Percentiles rank a stretch among this genome's conserved stretches.
Conservation (phyloP, 805 yeast species). For the Monosporozyma servazzii region DNA sequence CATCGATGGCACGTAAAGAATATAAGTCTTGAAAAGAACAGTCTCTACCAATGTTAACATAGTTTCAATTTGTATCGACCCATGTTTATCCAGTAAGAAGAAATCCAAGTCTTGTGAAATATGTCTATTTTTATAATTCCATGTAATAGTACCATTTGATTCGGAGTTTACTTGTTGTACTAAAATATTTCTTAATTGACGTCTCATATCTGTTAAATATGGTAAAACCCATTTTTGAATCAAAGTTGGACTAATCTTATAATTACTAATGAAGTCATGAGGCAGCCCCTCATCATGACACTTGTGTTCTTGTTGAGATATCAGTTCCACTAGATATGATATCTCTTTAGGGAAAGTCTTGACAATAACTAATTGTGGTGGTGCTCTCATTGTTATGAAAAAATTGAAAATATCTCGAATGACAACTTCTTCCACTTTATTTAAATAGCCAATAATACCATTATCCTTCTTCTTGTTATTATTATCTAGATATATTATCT, state of each 20-base stretch:
- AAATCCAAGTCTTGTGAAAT: conserved; percentile 21
- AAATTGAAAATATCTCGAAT: conserved; percentile 20
- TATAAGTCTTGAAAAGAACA: conserved; percentile 65
- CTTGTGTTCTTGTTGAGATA: conserved; percentile 12
- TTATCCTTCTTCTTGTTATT: neutral
- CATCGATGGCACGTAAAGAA: conserved; percentile 56
- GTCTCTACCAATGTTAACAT: conserved; percentile 56
- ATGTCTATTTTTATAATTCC: conserved; percentile 16
- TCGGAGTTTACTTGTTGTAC: conserved; percentile 5
- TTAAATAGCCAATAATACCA: neutral
- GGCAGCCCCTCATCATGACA: conserved; percentile 5
- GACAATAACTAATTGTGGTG: conserved; percentile 44
- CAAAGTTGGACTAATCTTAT: conserved; percentile 10
- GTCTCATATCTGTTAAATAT: conserved; percentile 41
- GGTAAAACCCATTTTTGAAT: conserved; percentile 29
- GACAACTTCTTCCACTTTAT: conserved; percentile 14
- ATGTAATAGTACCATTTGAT: conserved; percentile 8
- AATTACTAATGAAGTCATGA: neutral
- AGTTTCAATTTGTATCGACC: conserved; percentile 29
- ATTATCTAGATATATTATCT: neutral
- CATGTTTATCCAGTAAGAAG: conserved; percentile 25
- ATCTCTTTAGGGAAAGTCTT: conserved; percentile 35
- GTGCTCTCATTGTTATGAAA: conserved; percentile 48
- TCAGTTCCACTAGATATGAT: conserved; percentile 14
- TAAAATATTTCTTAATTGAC: conserved; percentile 31